These are phyloP conservation scores for Agarophyton chilense DNA, from an alignment of 23 red algal species.

Conservation along the genomic window DNA sequence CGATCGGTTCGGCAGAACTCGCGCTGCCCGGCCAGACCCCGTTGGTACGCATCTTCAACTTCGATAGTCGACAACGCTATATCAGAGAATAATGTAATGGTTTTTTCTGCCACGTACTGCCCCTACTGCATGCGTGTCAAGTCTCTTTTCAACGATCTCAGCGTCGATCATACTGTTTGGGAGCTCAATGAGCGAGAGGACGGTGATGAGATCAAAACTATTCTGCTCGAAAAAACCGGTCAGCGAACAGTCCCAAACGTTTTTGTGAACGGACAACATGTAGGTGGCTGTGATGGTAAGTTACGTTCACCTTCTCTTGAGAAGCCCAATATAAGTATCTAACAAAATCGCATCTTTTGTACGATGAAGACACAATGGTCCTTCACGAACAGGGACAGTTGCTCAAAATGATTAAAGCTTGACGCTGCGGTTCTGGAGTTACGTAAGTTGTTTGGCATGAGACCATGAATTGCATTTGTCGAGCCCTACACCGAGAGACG, in stretches of 20 bases:
- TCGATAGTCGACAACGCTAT: conserved; percentile 37
- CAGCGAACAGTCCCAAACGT: conserved; percentile 96
- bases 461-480: too few species aligned
- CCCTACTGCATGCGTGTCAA: conserved; percentile 81
- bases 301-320: background rate
- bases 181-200: conserved; percentile 66
- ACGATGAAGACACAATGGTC: background rate
- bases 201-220: conserved; percentile 46
- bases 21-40: background rate
- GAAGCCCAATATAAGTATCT: background rate
- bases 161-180: conserved; percentile 59
- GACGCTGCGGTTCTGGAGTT: too few species aligned
- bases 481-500: too few species aligned
- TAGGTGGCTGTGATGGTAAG: conserved; percentile 80
- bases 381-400: background rate
- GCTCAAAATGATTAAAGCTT: conserved; percentile 12
- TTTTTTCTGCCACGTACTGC: conserved; percentile 89
- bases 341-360: background rate
- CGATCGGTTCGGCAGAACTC: background rate
- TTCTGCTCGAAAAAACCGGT: conserved; percentile 74
- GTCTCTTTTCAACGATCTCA: conserved; percentile 74
- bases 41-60: background rate
- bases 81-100: conserved; percentile 53
- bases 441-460: too few species aligned
- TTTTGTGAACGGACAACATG: conserved; percentile 83